Percentiles rank a stretch among this genome's conserved stretches.
Conservation (phyloP, 495 filamentous ascomycete species). For the Apiosordaria backusii region DNA sequence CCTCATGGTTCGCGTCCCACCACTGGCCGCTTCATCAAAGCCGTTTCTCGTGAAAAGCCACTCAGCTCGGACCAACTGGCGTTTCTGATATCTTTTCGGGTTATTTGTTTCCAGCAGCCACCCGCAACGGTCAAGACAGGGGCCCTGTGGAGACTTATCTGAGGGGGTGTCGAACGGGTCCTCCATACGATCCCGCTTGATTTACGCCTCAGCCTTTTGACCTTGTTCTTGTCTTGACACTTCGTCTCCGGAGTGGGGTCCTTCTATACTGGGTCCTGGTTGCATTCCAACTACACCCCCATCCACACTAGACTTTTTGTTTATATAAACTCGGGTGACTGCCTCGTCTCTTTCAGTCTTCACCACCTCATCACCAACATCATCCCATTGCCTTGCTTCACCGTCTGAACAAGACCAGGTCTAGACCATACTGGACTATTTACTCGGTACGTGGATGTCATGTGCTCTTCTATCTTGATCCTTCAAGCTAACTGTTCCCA, state of each 20-base stretch:
- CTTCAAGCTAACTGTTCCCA: background rate
- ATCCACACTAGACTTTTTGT: background rate
- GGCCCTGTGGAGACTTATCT: background rate
- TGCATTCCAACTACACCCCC: slow-evolving; percentile 1
- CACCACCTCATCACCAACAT: background rate
- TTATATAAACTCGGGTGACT: background rate
- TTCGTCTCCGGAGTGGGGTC: slow-evolving; percentile 14
- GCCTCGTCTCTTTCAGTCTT: background rate
- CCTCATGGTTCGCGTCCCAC: background rate
- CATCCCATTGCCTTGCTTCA: background rate
- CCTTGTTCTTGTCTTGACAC: slow-evolving; percentile 11
- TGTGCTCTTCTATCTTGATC: background rate
- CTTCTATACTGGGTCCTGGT: slow-evolving; percentile 14
- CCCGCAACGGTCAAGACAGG: background rate
- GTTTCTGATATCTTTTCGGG: slow-evolving; percentile 15
- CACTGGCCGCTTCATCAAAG: background rate
- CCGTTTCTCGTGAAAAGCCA: background rate
- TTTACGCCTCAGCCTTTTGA: slow-evolving; percentile 15
- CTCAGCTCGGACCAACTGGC: slow-evolving; percentile 14
- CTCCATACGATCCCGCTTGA: slow-evolving; percentile 3
- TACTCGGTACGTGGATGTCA: background rate
- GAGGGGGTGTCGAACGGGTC: background rate
- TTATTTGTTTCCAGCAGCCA: slow-evolving; percentile 11
- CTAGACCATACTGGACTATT: background rate
- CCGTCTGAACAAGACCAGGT: background rate